Evolutionary conservation across 148 eudicot species (phyloP).

Genomic region (Camellia japonica): DNA sequence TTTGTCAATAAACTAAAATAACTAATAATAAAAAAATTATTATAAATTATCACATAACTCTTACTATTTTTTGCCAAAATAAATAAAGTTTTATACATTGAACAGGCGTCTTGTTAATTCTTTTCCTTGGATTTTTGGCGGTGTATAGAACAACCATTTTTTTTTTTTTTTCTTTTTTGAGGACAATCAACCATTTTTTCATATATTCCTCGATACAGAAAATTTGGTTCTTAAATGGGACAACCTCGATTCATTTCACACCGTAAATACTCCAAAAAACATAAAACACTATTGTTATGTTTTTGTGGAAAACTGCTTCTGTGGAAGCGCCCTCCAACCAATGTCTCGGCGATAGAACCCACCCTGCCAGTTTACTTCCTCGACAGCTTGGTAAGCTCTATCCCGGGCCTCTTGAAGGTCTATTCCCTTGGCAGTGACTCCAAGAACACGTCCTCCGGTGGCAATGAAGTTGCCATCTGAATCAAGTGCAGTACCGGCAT

Average conservation of each 20-base stretch:
- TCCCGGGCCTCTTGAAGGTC: constrained; percentile 81
- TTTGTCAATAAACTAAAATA: too few relatives aligned
- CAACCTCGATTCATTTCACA: neutral
- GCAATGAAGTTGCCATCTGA: constrained; percentile 66
- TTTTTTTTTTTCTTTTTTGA: neutral
- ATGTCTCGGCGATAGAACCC: constrained; percentile 82
- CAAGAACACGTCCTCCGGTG: constrained; percentile 90
- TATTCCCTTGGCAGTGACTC: constrained; percentile 77
- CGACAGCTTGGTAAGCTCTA: constrained; percentile 66
- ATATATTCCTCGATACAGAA: neutral
- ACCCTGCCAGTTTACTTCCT: constrained; percentile 67
- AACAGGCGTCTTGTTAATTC: neutral
- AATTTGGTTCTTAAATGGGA: neutral
- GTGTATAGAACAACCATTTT: too few relatives aligned
- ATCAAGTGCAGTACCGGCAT: constrained; percentile 82
- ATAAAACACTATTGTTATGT: neutral
- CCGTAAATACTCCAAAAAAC: neutral
- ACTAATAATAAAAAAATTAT: too few relatives aligned
- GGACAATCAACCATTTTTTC: neutral
- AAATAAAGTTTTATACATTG: too few relatives aligned
- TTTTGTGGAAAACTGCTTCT: constrained; percentile 18
- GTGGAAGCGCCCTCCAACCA: constrained; percentile 90
- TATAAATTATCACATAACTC: too few relatives aligned
- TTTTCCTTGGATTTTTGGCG: neutral
- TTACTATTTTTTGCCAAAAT: too few relatives aligned